Conservation (phyloP, 345 rosid species). For the Ceriops decandra region DNA sequence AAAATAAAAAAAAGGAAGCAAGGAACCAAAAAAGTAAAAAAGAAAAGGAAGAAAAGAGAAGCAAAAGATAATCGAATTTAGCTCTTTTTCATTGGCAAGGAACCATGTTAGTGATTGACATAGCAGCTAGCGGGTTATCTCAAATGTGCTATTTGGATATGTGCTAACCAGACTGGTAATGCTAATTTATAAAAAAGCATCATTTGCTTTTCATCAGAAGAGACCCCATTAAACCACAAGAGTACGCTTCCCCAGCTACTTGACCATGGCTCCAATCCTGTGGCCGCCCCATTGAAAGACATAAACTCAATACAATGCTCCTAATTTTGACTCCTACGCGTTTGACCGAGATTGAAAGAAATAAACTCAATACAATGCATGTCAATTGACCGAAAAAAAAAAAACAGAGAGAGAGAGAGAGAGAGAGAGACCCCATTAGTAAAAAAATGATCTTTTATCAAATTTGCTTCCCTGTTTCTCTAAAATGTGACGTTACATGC, state of each 20-base stretch:
- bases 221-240: background rate
- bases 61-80: background rate
- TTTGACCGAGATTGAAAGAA: too few relatives aligned
- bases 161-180: background rate
- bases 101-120: slow-evolving; percentile 5
- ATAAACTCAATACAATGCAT: too few relatives aligned
- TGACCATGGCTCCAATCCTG: too few relatives aligned
- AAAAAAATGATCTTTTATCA: background rate
- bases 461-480: background rate
- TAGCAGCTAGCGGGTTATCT: slow-evolving; percentile 12
- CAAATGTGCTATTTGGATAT: background rate
- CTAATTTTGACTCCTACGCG: too few relatives aligned
- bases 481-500: background rate
- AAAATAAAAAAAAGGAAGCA: background rate
- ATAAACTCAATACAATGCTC: too few relatives aligned
- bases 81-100: slow-evolving; percentile 1
- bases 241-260: too few relatives aligned
- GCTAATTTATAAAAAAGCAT: background rate
- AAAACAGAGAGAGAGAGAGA: background rate
- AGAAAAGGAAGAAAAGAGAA: background rate
- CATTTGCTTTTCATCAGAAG: background rate
- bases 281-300: too few relatives aligned
- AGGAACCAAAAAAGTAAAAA: background rate
- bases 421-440: background rate
- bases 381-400: too few relatives aligned